Base-by-base conservation (phyloP, 768 basidiomycete genomes). In the Exidia glandulosa region DNA sequence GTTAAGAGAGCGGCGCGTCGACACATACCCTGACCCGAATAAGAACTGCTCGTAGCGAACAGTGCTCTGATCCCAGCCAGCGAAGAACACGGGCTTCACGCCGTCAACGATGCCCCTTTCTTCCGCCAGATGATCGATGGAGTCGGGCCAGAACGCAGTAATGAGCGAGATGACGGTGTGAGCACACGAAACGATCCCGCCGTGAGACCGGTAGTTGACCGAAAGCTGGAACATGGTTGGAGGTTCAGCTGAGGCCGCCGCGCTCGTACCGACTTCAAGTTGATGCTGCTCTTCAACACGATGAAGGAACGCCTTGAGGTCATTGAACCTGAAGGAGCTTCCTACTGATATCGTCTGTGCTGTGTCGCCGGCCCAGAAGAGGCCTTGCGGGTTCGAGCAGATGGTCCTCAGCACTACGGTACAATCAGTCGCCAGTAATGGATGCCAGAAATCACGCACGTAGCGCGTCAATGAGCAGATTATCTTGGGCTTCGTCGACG, bases 281-380 rank as follows among this genome's bases (percentile, higher is more conserved):
- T 54, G n/a, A 58, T 58, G 57, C 16, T 70, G 47, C 58, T 85
- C 87, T 72, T 89, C 86, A 1, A 82, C 67, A 48, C 83, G 76
- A 60, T 78, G 81, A 31, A 87, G 63, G 63, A 86, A 87, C 0
- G 87, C 80, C 66, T 83, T 88, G 57, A 90, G 66, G 48, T 88
- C 85, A 58, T 85, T 73, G 66, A 90, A 90, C 10, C 82, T 73
- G 64, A 90, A 90, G 0, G 85, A 78, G 62, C 84, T 86, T 2
- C 87, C 88, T 0, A 80, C 78, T 0, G 85, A 82, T 37, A 90
- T 89, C 0, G 87, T 86, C 63, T 90, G 88, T 0, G 88, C 86
- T 0, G 88, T 88, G 66, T 90, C 88, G 0, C 88, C 88, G 1
- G 86, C 87, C 85, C 86, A 88, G 62, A 89, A 85, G n/a, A 88